Evolutionary conservation across 257 asterid species (phyloP).

Genomic region (Nicotiana knightiana): DNA sequence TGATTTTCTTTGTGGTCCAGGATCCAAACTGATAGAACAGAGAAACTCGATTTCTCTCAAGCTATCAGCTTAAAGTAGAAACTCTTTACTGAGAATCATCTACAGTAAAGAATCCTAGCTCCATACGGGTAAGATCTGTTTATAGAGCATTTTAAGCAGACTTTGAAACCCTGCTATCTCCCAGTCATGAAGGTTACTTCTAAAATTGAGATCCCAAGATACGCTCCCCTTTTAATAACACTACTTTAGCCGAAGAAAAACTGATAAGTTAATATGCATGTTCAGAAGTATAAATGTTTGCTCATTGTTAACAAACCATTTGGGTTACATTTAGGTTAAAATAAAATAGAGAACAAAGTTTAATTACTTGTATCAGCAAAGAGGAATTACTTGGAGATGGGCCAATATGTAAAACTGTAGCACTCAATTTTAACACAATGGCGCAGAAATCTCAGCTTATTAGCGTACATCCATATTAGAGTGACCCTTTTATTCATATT

Average conservation of each 20-base stretch:
- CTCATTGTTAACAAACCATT: no score
- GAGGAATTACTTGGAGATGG: not conserved
- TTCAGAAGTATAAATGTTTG: no score
- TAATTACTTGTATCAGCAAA: not conserved
- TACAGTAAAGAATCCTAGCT: not conserved
- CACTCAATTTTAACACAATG: not conserved
- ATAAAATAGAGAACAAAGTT: not conserved
- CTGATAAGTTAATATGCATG: no score
- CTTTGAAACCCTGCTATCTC: not conserved
- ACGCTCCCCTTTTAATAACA: not conserved
- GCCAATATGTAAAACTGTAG: not conserved
- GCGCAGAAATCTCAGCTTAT: not conserved
- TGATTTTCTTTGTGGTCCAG: not conserved
- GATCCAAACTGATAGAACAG: not conserved
- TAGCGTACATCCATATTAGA: constrained; percentile 1
- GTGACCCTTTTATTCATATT: not conserved
- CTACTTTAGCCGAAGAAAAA: no score
- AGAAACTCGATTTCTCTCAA: not conserved
- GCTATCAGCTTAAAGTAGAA: not conserved
- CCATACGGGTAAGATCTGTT: not conserved
- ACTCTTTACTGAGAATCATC: not conserved
- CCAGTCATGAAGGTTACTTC: not conserved
- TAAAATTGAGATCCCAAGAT: not conserved
- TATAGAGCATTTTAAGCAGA: not conserved
- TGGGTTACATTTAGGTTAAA: not conserved